Conservation (phyloP, 345 rosid species). For the Ceriops tagal region DNA sequence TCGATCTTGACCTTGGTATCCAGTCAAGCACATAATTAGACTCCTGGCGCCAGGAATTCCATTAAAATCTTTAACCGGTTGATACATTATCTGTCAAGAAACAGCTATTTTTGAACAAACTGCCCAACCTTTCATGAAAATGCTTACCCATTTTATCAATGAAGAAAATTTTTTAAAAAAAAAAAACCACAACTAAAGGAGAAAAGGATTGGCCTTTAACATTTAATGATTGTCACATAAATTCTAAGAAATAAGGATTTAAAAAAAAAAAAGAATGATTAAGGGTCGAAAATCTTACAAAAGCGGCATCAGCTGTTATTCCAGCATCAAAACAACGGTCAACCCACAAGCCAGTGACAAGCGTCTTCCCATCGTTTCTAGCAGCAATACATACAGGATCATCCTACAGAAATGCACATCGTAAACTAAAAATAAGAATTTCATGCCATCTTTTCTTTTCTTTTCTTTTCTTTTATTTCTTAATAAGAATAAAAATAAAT, state of each 20-base stretch:
- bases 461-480: no score
- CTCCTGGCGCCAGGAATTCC: conserved; percentile 73
- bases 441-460: no score
- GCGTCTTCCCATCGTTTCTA: conserved; percentile 61
- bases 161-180: no score
- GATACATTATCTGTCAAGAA: conserved; percentile 60
- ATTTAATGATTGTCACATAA: no score
- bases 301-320: conserved; percentile 57
- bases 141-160: no score
- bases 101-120: no score
- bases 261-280: not conserved
- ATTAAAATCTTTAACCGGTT: conserved; percentile 67
- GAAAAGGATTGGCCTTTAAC: no score
- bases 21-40: conserved; percentile 76
- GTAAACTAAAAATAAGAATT: not conserved
- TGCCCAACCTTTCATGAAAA: no score
- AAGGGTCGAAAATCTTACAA: conserved; percentile 45
- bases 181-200: no score
- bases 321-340: conserved; percentile 74
- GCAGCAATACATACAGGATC: conserved; percentile 75
- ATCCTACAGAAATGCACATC: conserved; percentile 45
- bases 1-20: conserved; percentile 86
- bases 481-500: no score
- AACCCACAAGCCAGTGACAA: conserved; percentile 81
- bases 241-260: not conserved